Conservation (phyloP, 495 filamentous ascomycete species). For the Penicillium daleae region DNA sequence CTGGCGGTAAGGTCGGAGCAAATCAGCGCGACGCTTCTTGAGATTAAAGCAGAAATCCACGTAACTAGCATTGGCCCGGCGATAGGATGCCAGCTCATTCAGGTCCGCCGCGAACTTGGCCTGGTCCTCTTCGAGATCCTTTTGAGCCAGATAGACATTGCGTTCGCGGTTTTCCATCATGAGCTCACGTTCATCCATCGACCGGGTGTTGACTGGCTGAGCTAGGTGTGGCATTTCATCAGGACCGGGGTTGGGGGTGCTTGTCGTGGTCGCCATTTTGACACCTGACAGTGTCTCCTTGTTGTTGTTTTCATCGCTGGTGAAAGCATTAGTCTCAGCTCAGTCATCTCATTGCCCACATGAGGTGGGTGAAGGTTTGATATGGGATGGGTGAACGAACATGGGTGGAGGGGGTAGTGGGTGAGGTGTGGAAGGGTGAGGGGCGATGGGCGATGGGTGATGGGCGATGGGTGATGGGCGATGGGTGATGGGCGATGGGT, state of each 20-base stretch:
- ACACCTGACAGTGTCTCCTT: conserved; percentile 8
- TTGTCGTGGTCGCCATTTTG: neutral
- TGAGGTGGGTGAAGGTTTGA: neutral
- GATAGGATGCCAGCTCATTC: too few species aligned
- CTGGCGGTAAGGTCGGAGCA: neutral
- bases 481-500: neutral
- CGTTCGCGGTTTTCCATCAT: neutral
- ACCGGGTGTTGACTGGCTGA: neutral
- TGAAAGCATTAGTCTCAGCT: neutral
- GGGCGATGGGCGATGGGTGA: neutral
- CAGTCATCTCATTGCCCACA: neutral
- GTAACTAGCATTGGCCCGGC: neutral
- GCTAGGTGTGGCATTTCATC: neutral
- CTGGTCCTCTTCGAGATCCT: too few species aligned
- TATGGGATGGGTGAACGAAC: neutral
- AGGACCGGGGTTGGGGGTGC: neutral
- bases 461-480: neutral
- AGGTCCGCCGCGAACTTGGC: too few species aligned
- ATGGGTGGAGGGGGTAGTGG: neutral
- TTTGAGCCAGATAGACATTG: too few species aligned
- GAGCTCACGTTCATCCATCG: neutral
- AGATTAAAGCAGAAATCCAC: neutral
- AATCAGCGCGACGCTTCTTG: neutral
- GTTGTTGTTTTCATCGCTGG: conserved; percentile 4
- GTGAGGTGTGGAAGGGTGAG: neutral